phyloP scores from a whole-genome alignment of 106 monocot species.

The Dendrobium chrysotoxum region DNA sequence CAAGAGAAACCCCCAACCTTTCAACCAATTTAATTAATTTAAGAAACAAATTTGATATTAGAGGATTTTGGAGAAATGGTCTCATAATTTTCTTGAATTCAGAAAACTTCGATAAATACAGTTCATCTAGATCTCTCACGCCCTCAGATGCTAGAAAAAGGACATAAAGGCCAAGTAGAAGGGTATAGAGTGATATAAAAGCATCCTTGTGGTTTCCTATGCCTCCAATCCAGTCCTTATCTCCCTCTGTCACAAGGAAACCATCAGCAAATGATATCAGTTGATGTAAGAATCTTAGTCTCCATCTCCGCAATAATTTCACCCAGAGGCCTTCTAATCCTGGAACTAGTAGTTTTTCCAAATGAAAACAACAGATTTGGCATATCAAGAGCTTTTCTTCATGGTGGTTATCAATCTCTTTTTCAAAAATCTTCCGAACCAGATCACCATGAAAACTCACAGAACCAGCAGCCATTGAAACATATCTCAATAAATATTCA shows the following conservation, averaged over 20 bases:
- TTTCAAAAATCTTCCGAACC: conserved; percentile 84
- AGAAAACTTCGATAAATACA: conserved; percentile 24
- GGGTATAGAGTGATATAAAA: conserved; percentile 63
- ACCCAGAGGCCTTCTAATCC: conserved; percentile 5
- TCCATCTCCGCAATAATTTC: conserved; percentile 40
- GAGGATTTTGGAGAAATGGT: conserved; percentile 80
- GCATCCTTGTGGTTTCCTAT: conserved; percentile 93
- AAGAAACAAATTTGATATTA: conserved; percentile 59
- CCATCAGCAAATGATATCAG: conserved; percentile 38
- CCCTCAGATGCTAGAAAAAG: conserved; percentile 26
- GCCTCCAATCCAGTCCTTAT: conserved; percentile 84
- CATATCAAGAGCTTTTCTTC: conserved; percentile 95
- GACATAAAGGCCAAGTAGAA: conserved; percentile 69
- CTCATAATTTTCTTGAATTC: conserved; percentile 30
- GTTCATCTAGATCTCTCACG: conserved; percentile 6
- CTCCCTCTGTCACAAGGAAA: conserved; percentile 30
- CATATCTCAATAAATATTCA: conserved; percentile 46
- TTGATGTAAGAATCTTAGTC: conserved; percentile 39
- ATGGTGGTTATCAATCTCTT: conserved; percentile 99
- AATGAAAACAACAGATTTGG: conserved; percentile 79
- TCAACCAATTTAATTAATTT: conserved; percentile 38
- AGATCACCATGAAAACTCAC: conserved; percentile 43
- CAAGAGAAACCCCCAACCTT: conserved; percentile 12
- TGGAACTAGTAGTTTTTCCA: conserved; percentile 45
- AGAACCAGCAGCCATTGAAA: conserved; percentile 29